Conservation (phyloP, 1,139 yeast genomes). For the Yamadazyma dushanensis region DNA sequence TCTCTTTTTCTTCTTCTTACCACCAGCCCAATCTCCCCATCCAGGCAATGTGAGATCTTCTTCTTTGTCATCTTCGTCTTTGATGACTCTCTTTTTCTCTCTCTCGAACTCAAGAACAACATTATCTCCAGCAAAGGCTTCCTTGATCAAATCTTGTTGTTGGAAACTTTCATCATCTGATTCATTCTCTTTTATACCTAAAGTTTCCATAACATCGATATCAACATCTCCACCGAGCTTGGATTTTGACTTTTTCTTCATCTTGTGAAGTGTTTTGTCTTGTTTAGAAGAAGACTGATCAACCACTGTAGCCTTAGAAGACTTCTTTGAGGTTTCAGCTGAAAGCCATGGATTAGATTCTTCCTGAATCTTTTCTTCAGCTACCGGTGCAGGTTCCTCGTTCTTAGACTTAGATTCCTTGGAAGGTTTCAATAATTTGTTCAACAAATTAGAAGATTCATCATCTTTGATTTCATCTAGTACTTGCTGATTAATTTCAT, state of each 20-base stretch:
- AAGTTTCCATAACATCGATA: conserved; percentile 51
- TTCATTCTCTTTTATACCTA: conserved; percentile 39
- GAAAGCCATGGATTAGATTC: conserved; percentile 74
- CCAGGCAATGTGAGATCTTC: conserved; percentile 89
- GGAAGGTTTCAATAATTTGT: conserved; percentile 27
- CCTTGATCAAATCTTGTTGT: conserved; percentile 79
- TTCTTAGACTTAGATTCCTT: conserved; percentile 7
- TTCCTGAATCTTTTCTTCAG: conserved; percentile 16
- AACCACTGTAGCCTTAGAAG: conserved; percentile 53
- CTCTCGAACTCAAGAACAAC: conserved; percentile 75
- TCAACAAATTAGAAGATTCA: conserved; percentile 46
- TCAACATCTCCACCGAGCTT: conserved; percentile 29
- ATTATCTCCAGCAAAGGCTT: conserved; percentile 98
- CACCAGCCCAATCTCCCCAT: conserved; percentile 87
- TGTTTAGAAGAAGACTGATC: conserved; percentile 62
- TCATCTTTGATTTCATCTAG: conserved; percentile 57
- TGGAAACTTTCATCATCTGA: conserved; percentile 54
- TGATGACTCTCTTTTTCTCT: conserved; percentile 66
- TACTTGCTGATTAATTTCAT: conserved; percentile 40
- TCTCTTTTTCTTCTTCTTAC: conserved; percentile 54
- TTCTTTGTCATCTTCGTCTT: conserved; percentile 85
- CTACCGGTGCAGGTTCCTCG: conserved; percentile 7
- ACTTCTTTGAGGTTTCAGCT: conserved; percentile 40
- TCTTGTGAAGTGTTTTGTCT: conserved; percentile 52
- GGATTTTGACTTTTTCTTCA: conserved; percentile 44